Evolutionary conservation across 805 yeast species (phyloP), one percentile per base, ranked within the genome.

Genomic region (Lachancea meyersii): DNA sequence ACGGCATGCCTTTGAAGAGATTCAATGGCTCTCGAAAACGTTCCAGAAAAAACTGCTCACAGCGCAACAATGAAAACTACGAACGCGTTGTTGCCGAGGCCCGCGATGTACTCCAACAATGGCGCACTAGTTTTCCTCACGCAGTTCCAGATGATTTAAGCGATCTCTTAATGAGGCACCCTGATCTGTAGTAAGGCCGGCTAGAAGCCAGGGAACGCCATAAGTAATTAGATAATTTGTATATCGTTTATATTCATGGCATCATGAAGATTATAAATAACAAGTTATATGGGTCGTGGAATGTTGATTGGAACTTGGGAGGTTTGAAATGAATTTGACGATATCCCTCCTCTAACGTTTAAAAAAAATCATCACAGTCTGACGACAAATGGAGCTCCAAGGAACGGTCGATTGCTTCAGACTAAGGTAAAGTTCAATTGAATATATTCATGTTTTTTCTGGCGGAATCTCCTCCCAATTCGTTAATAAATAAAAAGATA

Each of bases 91-190:
- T 19, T 16, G 28, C 37, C 9, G 48, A 52, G 18, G 45, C 59
- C 4, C 40, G 46, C 35, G 37, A 37, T 1, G 27, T 46, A 8
- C 44, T 67, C 7, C 5, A 33, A 4, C 37, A 43, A 19, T 68
- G 72, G 71, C 49, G 52, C 1, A 34, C 32, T 8, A 48, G 50
- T 5, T 35, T 35, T 10, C 67, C 70, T 70, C 39, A 40, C 10
- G 43, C 34, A 2, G 50, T 64, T 4, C 72, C 72, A 2, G 71
- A 68, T 48, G 72, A 68, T 36, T 52, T 68, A 22, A 14, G 32
- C 7, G 38, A 38, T 0, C 33, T 46, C 21, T 40, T 57, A 24
- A n/a, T 40, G 13, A 36, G 38, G 1, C 34, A 48, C 36, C 49
- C 56, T 17, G 44, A 47, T 17, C 41, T 55, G 10, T 55, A 44